Evolutionary conservation across 805 yeast genomes (phyloP), one percentile per base, ranked within the genome.

Genomic region (Ascoidea rubescens): DNA sequence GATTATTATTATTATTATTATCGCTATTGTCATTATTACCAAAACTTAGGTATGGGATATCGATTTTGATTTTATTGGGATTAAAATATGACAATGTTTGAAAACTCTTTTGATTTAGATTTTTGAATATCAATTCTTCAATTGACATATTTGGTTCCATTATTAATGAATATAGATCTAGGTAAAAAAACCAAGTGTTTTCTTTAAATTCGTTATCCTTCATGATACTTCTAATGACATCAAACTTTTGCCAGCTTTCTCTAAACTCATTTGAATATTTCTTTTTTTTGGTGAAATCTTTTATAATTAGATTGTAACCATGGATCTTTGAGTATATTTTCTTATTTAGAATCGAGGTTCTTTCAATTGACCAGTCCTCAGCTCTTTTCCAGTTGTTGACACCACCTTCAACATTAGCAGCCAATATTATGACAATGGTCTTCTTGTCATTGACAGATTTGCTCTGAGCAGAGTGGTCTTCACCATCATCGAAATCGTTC

Each of bases 231-330:
- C 68, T 61, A 32, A 71, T 54, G 31, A 63, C 54, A 54, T 71
- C 74, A 46, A 69, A 65, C 54, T 70, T 70, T 56, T 68, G 73
- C 74, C 74, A 70, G 3, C 73, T 72, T 60, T 70, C 73, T 55
- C 79, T 66, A 62, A 68, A 68, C 51, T 74, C 78, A 60, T 73
- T 73, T 48, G 75, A 73, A 57, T 75, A 75, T 50, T 72, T 63
- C 58, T 73, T 75, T 55, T 71, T 68, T 56, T 68, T 67, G 33
- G 76, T 73, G 62, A 70, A 65, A 54, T 74, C 75, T 57, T 67
- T 68, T 51, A 74, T 66, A 4, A 75, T 66, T 51, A 75, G 61
- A 32, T 75, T 77, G 54, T 75, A 75, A 1, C 77, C 76, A 55
- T 75, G 79, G 16, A 63, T 60, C 47, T 66, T 67, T n/a, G 78